Base-by-base conservation (phyloP, 2,329 filamentous ascomycete genomes). In the Aspergillus felis region DNA sequence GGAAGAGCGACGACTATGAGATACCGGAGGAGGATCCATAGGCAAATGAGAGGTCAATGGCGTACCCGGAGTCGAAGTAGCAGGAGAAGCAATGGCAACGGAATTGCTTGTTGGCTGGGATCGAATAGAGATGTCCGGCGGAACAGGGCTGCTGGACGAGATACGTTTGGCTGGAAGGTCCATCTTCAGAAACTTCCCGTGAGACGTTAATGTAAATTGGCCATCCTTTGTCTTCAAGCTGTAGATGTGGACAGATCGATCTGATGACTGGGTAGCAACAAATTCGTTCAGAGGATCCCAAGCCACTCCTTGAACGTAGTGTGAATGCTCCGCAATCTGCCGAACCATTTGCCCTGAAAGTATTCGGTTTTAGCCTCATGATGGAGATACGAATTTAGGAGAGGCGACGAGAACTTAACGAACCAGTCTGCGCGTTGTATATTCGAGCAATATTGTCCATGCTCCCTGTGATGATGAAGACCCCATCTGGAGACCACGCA, bases 201-300 rank as follows among this genome's bases (percentile, higher is more conserved):
- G 87, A 22, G 91, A 87, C 55, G 82, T 83, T 52, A 99, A 81
- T 0, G 91, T 92, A 71, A 96, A 96, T 66, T 96, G 91, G 29
- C 94, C 94, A 68, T 99, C 94, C 71, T 97, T 99, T 24, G 90
- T 96, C 79, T 91, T 96, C 61, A 99, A 80, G 0, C 90, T 93
- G 78, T 99, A 99, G 64, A 99, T 94, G 74, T 99, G 95, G 14
- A 97, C 93, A 1, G 94, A 97, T 71, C 94, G 89, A 77, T 99
- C 94, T 4, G 94, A 99, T 6, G 94, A 99, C 72, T 99, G 94
- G 1, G 94, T 99, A 41, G 94, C 94, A 59, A 99, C 92, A 74
- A 92, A 99, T 77, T 99, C 94, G 77, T 97, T 97, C 56, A 97
- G 78, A 25, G 94, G 95, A 78, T 99, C 95, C 95, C 94, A 99